Percentiles rank a stretch among this genome's conserved stretches.
These are phyloP conservation scores for Silene latifolia DNA, from an alignment of 148 eudicot genomes.

Conservation along the genomic window DNA sequence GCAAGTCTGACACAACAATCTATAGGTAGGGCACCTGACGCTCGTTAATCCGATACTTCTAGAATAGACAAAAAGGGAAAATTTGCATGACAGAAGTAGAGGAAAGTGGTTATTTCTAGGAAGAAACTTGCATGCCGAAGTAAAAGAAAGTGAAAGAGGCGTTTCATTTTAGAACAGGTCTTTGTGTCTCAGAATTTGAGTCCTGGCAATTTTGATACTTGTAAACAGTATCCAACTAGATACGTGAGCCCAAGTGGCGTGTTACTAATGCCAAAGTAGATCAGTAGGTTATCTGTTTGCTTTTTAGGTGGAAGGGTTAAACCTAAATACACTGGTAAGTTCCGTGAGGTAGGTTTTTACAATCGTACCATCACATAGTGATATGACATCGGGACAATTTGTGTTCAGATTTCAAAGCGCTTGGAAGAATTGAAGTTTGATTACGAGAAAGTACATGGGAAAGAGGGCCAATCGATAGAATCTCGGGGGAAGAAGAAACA, in stretches of 20 bases:
- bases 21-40: neutral
- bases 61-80: neutral
- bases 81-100: neutral
- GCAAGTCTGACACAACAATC: neutral
- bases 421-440: slow-evolving; percentile 70
- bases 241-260: neutral
- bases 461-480: slow-evolving; percentile 39
- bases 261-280: neutral
- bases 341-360: neutral
- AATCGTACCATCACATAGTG: neutral
- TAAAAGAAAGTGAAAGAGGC: neutral
- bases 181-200: neutral
- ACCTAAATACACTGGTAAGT: neutral
- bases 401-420: slow-evolving; percentile 61
- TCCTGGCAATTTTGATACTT: neutral
- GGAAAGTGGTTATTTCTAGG: neutral
- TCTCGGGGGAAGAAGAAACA: slow-evolving; percentile 48
- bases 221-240: neutral
- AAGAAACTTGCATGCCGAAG: neutral
- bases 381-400: neutral
- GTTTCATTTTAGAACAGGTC: neutral
- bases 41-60: neutral
- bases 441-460: slow-evolving; percentile 59
- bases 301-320: too few relatives aligned
- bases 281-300: too few relatives aligned